A percentile compares a stretch with the other conserved stretches of the same genome.
phyloP scores from a whole-genome alignment of 208 protist species.

The Trypanosoma boissoni region DNA sequence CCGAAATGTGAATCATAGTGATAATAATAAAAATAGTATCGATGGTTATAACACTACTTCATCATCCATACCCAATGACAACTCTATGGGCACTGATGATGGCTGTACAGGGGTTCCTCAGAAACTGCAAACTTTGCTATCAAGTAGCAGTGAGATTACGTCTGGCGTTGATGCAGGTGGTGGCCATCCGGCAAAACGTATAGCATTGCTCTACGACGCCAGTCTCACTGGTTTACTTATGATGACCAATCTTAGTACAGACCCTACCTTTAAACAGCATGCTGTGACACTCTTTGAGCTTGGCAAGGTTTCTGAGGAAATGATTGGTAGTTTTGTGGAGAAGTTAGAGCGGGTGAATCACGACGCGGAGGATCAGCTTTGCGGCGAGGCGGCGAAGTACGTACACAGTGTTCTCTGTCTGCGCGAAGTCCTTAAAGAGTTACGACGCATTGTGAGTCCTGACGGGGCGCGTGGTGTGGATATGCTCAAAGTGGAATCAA shows the following conservation, averaged over 20 bases:
- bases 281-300: slow-evolving; percentile 91
- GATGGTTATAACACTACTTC: background rate
- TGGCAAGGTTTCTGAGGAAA: slow-evolving; percentile 80
- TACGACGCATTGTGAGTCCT: slow-evolving; percentile 42
- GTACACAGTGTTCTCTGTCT: slow-evolving; percentile 79
- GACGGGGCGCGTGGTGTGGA: slow-evolving; percentile 65
- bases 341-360: slow-evolving; percentile 62
- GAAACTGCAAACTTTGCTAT: too few relatives aligned
- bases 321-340: slow-evolving; percentile 69
- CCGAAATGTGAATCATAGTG: background rate
- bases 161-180: background rate
- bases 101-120: too few relatives aligned
- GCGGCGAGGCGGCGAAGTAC: slow-evolving; percentile 88
- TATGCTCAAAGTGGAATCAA: slow-evolving; percentile 85
- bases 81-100: background rate
- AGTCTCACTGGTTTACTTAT: slow-evolving; percentile 96
- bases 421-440: slow-evolving; percentile 56
- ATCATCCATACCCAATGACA: background rate
- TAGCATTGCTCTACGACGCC: slow-evolving; percentile 95
- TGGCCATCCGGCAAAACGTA: slow-evolving; percentile 68
- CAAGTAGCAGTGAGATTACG: too few relatives aligned
- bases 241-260: slow-evolving; percentile 95
- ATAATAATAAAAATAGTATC: background rate
- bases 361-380: slow-evolving; percentile 32
- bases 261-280: slow-evolving; percentile 84